Conservation (phyloP, 2,329 filamentous ascomycete genomes). For the Tolypocladium tundrense region DNA sequence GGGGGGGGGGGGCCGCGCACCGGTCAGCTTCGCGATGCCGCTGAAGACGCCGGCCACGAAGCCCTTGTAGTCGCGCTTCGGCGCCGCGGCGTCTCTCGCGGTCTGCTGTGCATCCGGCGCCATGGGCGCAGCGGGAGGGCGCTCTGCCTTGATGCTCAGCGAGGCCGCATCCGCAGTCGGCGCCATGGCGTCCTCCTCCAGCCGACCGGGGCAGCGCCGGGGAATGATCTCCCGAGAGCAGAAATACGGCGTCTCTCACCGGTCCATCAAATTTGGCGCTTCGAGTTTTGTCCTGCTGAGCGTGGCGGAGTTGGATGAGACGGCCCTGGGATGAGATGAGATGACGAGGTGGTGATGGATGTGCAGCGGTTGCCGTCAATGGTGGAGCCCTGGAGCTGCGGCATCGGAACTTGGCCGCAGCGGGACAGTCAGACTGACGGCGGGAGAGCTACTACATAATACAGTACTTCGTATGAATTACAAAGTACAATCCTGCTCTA, state of each 20-base stretch:
- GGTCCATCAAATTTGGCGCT: neutral
- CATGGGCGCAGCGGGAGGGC: neutral
- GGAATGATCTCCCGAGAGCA: neutral
- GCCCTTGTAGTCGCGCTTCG: slow-evolving; percentile 64
- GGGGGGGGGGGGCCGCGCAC: slow-evolving; percentile 38
- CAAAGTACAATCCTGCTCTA: no score
- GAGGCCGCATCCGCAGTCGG: neutral
- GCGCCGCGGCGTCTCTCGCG: neutral
- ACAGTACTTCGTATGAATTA: neutral
- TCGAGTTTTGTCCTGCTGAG: neutral
- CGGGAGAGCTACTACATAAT: neutral
- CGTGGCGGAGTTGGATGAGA: neutral
- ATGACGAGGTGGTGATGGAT: neutral
- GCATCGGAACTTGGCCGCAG: neutral
- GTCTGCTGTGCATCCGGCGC: neutral
- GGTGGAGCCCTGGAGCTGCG: neutral
- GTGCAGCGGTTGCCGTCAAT: neutral
- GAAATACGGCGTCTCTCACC: neutral
- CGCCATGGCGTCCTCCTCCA: neutral
- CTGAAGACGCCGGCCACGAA: slow-evolving; percentile 96
- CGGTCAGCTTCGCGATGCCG: slow-evolving; percentile 79
- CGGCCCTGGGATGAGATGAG: neutral
- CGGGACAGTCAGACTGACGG: neutral
- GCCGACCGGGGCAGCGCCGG: neutral
- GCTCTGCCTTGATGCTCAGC: neutral